These are phyloP conservation scores for Chrysanthemum lavandulifolium DNA, from an alignment of 129 eudicot species.

Conservation along the genomic window DNA sequence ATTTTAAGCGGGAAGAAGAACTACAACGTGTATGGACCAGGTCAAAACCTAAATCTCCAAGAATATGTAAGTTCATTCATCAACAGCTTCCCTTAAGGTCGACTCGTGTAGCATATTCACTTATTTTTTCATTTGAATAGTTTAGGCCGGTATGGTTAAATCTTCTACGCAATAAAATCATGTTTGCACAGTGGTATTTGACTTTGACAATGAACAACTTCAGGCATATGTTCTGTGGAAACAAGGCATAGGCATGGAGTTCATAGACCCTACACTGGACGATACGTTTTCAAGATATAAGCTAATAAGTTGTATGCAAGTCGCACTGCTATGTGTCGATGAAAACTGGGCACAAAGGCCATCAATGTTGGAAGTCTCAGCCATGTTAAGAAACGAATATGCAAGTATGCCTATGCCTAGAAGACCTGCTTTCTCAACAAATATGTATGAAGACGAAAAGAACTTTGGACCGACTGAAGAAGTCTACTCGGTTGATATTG, in stretches of 20 bases:
- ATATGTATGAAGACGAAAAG: conserved; percentile 3
- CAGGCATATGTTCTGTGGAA: conserved; percentile 29
- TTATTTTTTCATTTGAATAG: neutral
- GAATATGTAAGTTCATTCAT: conserved; percentile 24
- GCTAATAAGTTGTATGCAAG: conserved; percentile 21
- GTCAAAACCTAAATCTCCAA: conserved; percentile 26
- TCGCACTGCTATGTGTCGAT: conserved; percentile 26
- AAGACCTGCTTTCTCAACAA: conserved; percentile 23
- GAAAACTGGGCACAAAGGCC: conserved; percentile 29
- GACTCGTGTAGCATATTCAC: neutral
- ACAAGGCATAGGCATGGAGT: conserved; percentile 27
- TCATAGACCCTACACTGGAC: conserved; percentile 26
- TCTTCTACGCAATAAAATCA: neutral
- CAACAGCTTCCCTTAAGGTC: neutral
- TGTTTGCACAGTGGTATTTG: neutral
- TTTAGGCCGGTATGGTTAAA: neutral
- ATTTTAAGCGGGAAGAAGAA: conserved; percentile 40
- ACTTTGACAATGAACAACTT: conserved; percentile 3
- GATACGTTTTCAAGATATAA: conserved; percentile 25
- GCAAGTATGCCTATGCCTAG: conserved; percentile 19
- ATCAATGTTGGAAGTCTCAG: conserved; percentile 25
- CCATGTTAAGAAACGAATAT: conserved; percentile 16
- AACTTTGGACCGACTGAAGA: neutral
- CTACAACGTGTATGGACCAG: conserved; percentile 26
- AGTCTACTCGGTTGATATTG: conserved; percentile 18